Evolutionary conservation across 2,329 filamentous ascomycete species (phyloP), one percentile per base, ranked within the genome.

Genomic region (Fusarium sp.): DNA sequence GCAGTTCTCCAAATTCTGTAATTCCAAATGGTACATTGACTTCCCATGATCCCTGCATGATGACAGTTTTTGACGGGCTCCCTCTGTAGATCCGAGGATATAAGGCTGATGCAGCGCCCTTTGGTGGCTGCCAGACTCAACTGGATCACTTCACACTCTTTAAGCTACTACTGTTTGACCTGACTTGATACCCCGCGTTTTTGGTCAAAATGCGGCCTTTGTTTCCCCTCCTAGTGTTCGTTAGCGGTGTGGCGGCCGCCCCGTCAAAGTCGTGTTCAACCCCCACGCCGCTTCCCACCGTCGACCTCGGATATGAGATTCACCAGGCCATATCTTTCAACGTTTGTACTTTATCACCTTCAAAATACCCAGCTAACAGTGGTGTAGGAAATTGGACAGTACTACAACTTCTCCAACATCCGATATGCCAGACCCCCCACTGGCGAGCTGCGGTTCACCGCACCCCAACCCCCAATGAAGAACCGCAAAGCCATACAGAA

Each of bases 211-310:
- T 45, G 20, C 3, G 42, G 13, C 7, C 42, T 45, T 45, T 25
- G 1, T 0, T 16, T 25, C 1, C 13, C 20, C 5, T 45, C 1
- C 2, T 45, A 1, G 7, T 14, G 1, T 13, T 45, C 13, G 11
- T 45, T 45, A 22, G 40, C 20, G 3, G 20, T 14, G 40, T 45
- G 40, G 20, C 20, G 13, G 40, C 20, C 40, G 20, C 20, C 14
- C 40, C 40, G 13, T 5, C 20, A 14, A 45, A 45, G 6, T 45
- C 13, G 11, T 45, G 20, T 22, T 16, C 40, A 45, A 45, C 40
- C 20, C 40, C 40, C 40, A 22, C 40, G 4, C 2, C 40, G 1
- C 29, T 56, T 56, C 50, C 50, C n/a, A 31, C 31, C 4, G n/a
- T 56, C 5, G 50, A 56, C 29, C 50, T 56, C 11, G 50, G 29